Conservation (phyloP, 2,329 filamentous ascomycete species). For the Canariomyces notabilis region DNA sequence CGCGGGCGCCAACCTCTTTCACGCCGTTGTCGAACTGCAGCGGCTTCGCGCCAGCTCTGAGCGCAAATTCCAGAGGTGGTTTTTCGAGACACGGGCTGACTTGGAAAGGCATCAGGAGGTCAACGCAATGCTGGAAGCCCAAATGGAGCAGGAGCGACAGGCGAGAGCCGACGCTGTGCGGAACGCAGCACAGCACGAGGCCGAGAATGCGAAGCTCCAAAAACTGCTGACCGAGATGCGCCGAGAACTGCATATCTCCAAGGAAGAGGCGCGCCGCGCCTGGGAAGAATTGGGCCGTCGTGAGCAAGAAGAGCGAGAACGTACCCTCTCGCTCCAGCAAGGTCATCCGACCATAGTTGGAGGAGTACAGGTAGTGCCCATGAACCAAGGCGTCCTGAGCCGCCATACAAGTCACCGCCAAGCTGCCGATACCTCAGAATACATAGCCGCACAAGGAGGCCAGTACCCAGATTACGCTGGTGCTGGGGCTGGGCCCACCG, state of each 20-base stretch:
- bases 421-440: conserved; percentile 28
- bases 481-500: conserved; percentile 20
- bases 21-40: conserved; percentile 94
- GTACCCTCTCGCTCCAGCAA: conserved; percentile 76
- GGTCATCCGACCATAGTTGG: conserved; percentile 86
- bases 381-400: conserved; percentile 66
- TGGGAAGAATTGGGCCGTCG: conserved; percentile 95
- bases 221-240: conserved; percentile 84
- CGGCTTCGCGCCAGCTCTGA: conserved; percentile 90
- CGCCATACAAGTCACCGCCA: conserved; percentile 43
- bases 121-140: conserved; percentile 71
- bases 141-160: conserved; percentile 69
- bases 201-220: conserved; percentile 64
- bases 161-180: conserved; percentile 63
- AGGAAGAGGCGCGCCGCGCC: conserved; percentile 88
- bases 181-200: conserved; percentile 61
- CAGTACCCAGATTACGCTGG: conserved; percentile 27
- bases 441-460: conserved; percentile 27
- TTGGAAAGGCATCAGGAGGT: conserved; percentile 80
- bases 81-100: conserved; percentile 88
- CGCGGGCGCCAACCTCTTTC: conserved; percentile 93
- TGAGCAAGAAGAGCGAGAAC: conserved; percentile 88
- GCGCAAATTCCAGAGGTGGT: conserved; percentile 97
- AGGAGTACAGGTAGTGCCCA: conserved; percentile 91
- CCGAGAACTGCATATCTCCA: conserved; percentile 88